phyloP scores from a whole-genome alignment of 2,329 filamentous ascomycete species.

The Claviceps pazoutovae region DNA sequence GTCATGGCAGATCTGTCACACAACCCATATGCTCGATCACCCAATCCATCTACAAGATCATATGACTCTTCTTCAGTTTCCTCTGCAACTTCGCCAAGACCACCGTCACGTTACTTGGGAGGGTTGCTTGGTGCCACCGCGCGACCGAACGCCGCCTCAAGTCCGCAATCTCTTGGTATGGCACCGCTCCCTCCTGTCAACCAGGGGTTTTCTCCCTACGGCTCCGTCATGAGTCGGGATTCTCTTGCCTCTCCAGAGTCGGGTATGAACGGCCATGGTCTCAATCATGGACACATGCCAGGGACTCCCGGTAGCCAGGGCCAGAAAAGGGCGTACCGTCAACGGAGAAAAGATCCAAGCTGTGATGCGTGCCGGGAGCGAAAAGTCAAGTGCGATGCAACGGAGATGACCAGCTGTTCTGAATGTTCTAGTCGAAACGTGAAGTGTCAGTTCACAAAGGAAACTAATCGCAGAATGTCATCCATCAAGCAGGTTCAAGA shows the following conservation, averaged over 20 bases:
- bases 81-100: conserved; percentile 45
- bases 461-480: conserved; percentile 96
- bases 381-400: conserved; percentile 85
- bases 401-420: conserved; percentile 88
- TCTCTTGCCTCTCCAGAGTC: conserved; percentile 47
- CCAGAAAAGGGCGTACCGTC: conserved; percentile 88
- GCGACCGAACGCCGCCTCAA: conserved; percentile 33
- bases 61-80: conserved; percentile 53
- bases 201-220: conserved; percentile 38
- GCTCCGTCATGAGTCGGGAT: conserved; percentile 41
- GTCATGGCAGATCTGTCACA: conserved; percentile 41
- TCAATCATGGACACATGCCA: conserved; percentile 18
- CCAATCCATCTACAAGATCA: conserved; percentile 45
- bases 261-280: conserved; percentile 38
- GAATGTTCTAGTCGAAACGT: conserved; percentile 95
- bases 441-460: conserved; percentile 97
- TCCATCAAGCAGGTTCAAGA: conserved; percentile 99
- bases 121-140: conserved; percentile 38
- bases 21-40: conserved; percentile 45
- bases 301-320: conserved; percentile 40
- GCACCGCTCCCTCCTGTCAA: conserved; percentile 34
- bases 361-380: conserved; percentile 91
- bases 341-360: conserved; percentile 89
- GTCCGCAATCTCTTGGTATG: conserved; percentile 40
- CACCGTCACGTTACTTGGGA: conserved; percentile 36